phyloP scores from a whole-genome alignment of 148 eudicot genomes.

The Camellia sinensis region DNA sequence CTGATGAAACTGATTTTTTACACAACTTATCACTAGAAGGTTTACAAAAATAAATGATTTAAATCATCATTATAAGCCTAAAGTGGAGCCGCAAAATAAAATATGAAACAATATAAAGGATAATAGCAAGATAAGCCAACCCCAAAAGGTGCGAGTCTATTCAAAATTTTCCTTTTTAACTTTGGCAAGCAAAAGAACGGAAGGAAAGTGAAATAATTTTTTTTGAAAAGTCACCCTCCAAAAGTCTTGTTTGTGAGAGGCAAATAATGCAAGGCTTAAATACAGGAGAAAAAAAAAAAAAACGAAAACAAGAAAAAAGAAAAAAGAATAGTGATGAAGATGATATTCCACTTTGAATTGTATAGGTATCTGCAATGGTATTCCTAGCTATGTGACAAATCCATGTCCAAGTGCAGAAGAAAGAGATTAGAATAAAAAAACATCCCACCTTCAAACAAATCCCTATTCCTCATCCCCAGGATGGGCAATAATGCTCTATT shows the following conservation, averaged over 20 bases:
- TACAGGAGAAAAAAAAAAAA: background rate
- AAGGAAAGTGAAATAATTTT: background rate
- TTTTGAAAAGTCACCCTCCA: background rate
- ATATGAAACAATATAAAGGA: too few relatives aligned
- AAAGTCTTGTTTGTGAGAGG: conserved; percentile 19
- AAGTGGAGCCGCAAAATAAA: too few relatives aligned
- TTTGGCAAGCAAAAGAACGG: conserved; percentile 11
- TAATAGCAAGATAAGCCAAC: too few relatives aligned
- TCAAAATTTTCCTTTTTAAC: background rate
- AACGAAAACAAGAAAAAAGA: background rate
- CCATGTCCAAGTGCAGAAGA: conserved; percentile 4
- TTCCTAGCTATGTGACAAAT: background rate
- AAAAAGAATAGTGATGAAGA: conserved; percentile 4
- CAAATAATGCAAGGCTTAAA: conserved; percentile 17
- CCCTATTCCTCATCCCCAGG: conserved; percentile 14
- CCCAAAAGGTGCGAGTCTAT: background rate
- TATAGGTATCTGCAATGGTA: background rate
- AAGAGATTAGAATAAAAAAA: background rate
- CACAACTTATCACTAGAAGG: too few relatives aligned
- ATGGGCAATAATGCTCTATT: conserved; percentile 12
- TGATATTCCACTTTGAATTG: conserved; percentile 15
- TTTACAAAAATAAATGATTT: too few relatives aligned
- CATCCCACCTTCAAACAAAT: conserved; percentile 11
- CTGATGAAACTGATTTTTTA: too few relatives aligned
- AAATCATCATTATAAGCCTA: too few relatives aligned